These are phyloP conservation scores for Phlebiopsis flavidoalba DNA, from an alignment of 768 basidiomycete species.

Conservation along the genomic window DNA sequence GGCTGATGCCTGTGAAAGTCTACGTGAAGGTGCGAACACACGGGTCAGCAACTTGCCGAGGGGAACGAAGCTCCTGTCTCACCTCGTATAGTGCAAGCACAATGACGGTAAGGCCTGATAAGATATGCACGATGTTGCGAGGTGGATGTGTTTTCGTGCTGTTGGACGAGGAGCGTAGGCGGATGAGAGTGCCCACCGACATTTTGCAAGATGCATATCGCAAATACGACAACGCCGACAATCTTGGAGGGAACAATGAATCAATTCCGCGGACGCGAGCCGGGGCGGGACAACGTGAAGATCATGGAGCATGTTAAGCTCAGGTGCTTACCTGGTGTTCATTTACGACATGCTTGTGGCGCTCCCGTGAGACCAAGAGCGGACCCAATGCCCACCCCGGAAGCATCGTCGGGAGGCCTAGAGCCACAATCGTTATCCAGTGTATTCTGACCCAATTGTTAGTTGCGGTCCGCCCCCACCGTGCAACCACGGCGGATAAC, in stretches of 20 bases:
- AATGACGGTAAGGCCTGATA: conserved; percentile 45
- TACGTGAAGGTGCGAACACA: neutral
- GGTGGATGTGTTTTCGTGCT: conserved; percentile 37
- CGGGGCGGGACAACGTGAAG: neutral
- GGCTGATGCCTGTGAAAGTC: conserved; percentile 15
- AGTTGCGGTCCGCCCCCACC: conserved; percentile 47
- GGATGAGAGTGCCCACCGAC: conserved; percentile 48
- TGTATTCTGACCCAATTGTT: conserved; percentile 56
- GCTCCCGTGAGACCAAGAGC: conserved; percentile 37
- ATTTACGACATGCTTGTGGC: conserved; percentile 39
- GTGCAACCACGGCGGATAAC: conserved; percentile 45
- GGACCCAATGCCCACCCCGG: conserved; percentile 46
- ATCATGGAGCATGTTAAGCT: conserved; percentile 7
- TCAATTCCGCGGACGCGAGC: neutral
- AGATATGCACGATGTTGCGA: conserved; percentile 52
- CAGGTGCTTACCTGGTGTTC: conserved; percentile 38
- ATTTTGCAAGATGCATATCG: conserved; percentile 48
- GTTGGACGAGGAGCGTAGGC: conserved; percentile 31
- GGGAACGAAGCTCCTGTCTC: conserved; percentile 1
- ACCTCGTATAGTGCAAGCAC: conserved; percentile 50
- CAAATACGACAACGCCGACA: conserved; percentile 46
- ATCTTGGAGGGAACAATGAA: conserved; percentile 30
- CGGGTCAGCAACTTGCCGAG: neutral
- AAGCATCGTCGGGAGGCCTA: conserved; percentile 46
- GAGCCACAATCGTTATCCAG: conserved; percentile 39